These are phyloP conservation scores for Gnaphalium uliginosum DNA, from an alignment of 129 eudicot genomes.

Conservation along the genomic window DNA sequence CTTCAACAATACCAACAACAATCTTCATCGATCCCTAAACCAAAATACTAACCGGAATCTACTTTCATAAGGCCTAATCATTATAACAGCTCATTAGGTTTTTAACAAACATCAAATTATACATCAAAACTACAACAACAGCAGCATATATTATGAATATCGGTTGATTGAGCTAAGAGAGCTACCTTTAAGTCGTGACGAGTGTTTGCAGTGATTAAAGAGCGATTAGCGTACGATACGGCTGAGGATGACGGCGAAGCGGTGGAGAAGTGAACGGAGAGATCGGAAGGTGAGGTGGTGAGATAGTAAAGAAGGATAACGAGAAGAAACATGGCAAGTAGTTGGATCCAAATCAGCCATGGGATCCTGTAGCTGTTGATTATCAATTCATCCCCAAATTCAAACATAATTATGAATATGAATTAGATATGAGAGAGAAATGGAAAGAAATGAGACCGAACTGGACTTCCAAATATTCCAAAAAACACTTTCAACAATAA, in stretches of 20 bases:
- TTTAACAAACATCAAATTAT: not conserved
- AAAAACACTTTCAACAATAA: no score
- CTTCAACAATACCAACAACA: not conserved
- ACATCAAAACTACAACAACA: not conserved
- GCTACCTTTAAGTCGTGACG: conserved; percentile 27
- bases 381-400: conserved; percentile 68
- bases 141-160: not conserved
- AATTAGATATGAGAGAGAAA: not conserved
- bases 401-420: conserved; percentile 55
- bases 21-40: conserved; percentile 2
- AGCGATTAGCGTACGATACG: conserved; percentile 12
- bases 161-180: not conserved
- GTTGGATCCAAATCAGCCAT: conserved; percentile 91
- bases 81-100: not conserved
- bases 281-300: conserved; percentile 43
- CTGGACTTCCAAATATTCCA: not conserved
- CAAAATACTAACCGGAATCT: not conserved
- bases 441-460: not conserved
- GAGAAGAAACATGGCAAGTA: conserved; percentile 64
- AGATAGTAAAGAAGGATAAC: conserved; percentile 47
- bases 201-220: conserved; percentile 13
- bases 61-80: conserved; percentile 3
- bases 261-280: conserved; percentile 33
- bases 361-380: conserved; percentile 69
- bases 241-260: conserved; percentile 28